These are phyloP conservation scores for Clavispora asparagi DNA, from an alignment of 805 yeast species.

Conservation along the genomic window DNA sequence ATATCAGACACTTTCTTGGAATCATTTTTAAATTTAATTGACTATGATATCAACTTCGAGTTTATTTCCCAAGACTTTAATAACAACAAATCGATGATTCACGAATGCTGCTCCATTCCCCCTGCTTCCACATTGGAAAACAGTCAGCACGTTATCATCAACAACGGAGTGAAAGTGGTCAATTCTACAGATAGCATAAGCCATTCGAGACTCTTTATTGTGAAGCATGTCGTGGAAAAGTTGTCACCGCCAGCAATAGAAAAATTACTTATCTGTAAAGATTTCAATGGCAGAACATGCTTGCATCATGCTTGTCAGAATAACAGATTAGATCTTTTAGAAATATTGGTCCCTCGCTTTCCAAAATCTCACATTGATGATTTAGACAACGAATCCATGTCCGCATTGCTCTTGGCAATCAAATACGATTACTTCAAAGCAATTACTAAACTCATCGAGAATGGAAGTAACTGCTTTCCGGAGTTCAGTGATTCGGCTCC, in stretches of 20 bases:
- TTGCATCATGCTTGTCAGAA: slow-evolving; percentile 79
- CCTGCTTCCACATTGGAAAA: slow-evolving; percentile 29
- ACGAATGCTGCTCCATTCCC: slow-evolving; percentile 52
- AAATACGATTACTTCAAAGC: slow-evolving; percentile 54
- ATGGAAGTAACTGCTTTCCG: slow-evolving; percentile 35
- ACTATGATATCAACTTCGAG: slow-evolving; percentile 51
- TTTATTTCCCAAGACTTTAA: slow-evolving; percentile 59
- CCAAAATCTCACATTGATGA: slow-evolving; percentile 39
- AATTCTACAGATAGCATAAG: slow-evolving; percentile 33
- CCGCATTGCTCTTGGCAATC: slow-evolving; percentile 79
- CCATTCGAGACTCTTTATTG: slow-evolving; percentile 34
- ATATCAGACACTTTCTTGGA: slow-evolving; percentile 60
- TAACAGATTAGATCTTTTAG: slow-evolving; percentile 41
- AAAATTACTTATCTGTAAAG: slow-evolving; percentile 37
- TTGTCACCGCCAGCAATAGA: slow-evolving; percentile 12
- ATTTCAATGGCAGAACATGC: slow-evolving; percentile 73
- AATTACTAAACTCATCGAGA: slow-evolving; percentile 25
- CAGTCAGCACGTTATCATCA: slow-evolving; percentile 31
- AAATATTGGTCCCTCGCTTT: slow-evolving; percentile 34
- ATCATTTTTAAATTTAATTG: slow-evolving; percentile 41
- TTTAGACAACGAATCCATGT: slow-evolving; percentile 69
- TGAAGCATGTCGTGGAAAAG: slow-evolving; percentile 27
- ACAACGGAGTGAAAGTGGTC: slow-evolving; percentile 39
- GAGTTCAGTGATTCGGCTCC: slow-evolving; percentile 48
- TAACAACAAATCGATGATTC: slow-evolving; percentile 63